Conservation (phyloP, 2,329 filamentous ascomycete genomes). For the Pseudogymnoascus verrucosus region DNA sequence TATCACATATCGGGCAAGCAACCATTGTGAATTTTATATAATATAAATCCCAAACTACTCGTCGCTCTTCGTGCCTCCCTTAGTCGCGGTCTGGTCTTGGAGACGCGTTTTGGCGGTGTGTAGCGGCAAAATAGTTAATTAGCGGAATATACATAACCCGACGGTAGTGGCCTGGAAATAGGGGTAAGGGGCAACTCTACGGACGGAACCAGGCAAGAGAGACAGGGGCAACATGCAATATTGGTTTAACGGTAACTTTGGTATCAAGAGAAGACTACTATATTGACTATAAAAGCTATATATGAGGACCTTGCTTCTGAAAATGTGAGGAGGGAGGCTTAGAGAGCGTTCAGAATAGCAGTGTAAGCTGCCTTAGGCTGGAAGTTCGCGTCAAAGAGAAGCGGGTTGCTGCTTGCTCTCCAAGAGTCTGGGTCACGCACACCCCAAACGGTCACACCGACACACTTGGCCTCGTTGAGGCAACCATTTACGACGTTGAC, state of each 20-base stretch:
- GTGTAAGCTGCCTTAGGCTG: conserved; percentile 45
- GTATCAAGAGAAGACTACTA: neutral
- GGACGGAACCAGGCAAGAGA: neutral
- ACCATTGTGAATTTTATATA: conserved; percentile 36
- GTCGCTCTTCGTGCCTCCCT: neutral
- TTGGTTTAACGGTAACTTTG: neutral
- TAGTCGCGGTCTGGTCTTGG: neutral
- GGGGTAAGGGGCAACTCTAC: neutral
- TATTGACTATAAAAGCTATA: neutral
- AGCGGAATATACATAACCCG: neutral
- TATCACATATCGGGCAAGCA: conserved; percentile 74
- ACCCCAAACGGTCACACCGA: conserved; percentile 24
- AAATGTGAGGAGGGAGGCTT: neutral
- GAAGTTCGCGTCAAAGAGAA: conserved; percentile 46
- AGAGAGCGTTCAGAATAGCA: conserved; percentile 26
- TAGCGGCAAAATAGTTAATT: neutral
- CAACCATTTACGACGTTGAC: conserved; percentile 22
- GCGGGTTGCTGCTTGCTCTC: conserved; percentile 40
- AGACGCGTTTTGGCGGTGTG: conserved; percentile 1
- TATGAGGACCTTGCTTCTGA: neutral
- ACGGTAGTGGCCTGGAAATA: neutral
- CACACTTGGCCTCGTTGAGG: conserved; percentile 13
- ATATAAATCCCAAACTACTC: neutral
- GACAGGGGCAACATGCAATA: neutral
- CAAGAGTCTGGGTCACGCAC: conserved; percentile 39